These are phyloP conservation scores for Crotalaria pallida DNA, from an alignment of 306 rosid species.

Conservation along the genomic window DNA sequence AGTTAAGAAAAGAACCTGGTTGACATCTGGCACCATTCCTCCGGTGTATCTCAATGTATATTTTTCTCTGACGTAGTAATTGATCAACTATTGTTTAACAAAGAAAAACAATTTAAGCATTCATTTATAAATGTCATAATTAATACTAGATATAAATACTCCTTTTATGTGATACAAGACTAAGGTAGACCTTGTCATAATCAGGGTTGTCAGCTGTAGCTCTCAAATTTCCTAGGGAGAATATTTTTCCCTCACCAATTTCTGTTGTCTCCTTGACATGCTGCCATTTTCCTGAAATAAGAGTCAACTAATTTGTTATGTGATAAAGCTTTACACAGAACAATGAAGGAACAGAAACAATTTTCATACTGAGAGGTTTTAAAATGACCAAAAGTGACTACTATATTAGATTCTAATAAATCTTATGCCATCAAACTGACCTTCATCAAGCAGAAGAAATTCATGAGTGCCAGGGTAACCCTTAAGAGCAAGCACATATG, in stretches of 20 bases:
- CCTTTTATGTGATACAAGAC: background rate
- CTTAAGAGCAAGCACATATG: conserved; percentile 85
- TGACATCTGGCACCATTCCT: conserved; percentile 98
- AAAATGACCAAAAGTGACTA: background rate
- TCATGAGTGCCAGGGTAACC: conserved; percentile 92
- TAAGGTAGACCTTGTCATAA: conserved; percentile 57
- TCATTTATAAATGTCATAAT: background rate
- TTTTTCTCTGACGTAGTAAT: conserved; percentile 70
- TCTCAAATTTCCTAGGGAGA: conserved; percentile 96
- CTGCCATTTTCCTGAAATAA: conserved; percentile 82
- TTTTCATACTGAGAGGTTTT: background rate
- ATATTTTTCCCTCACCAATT: conserved; percentile 87
- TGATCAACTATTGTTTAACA: conserved; percentile 51
- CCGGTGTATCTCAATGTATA: conserved; percentile 97
- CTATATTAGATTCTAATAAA: background rate
- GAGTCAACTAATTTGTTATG: conserved; percentile 6
- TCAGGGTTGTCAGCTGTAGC: conserved; percentile 87
- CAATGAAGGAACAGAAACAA: background rate
- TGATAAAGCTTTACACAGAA: background rate
- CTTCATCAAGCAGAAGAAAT: conserved; percentile 95
- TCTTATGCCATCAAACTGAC: conserved; percentile 25
- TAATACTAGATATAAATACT: background rate
- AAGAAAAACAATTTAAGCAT: conserved; percentile 21
- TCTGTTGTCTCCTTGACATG: conserved; percentile 94
- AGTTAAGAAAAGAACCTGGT: conserved; percentile 57